These are phyloP conservation scores for Salix brachista DNA, from an alignment of 345 rosid species.

Conservation along the genomic window DNA sequence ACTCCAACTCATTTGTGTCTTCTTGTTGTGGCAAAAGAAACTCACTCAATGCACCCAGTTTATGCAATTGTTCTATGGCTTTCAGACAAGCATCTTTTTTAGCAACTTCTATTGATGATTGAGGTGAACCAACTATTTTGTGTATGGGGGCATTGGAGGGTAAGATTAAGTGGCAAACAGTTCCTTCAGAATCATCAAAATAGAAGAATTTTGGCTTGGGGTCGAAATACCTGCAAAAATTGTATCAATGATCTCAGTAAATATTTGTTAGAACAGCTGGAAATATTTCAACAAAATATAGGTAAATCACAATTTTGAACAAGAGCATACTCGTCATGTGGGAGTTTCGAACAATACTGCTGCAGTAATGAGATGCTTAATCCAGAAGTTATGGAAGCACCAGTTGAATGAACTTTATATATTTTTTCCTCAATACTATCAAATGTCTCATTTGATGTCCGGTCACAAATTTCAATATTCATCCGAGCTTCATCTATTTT, in stretches of 20 bases:
- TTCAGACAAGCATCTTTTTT: conserved; percentile 76
- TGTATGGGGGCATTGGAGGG: conserved; percentile 84
- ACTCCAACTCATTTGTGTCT: conserved; percentile 32
- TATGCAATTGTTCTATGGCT: conserved; percentile 79
- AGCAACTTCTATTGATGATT: conserved; percentile 66
- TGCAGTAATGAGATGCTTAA: conserved; percentile 75
- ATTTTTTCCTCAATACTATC: conserved; percentile 46
- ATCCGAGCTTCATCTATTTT: conserved; percentile 54
- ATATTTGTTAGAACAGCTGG: background rate
- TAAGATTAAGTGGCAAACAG: conserved; percentile 59
- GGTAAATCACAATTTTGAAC: conserved; percentile 15
- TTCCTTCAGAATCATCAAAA: conserved; percentile 67
- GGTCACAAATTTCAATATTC: conserved; percentile 63
- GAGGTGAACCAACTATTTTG: conserved; percentile 53
- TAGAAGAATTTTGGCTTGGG: conserved; percentile 74
- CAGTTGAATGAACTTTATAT: conserved; percentile 63
- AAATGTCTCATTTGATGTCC: conserved; percentile 59
- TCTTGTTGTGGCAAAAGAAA: conserved; percentile 54
- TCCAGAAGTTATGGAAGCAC: conserved; percentile 77
- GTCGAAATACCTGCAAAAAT: conserved; percentile 60
- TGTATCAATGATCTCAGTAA: conserved; percentile 16
- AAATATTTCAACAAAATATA: background rate
- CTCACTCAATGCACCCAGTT: conserved; percentile 64
- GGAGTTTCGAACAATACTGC: conserved; percentile 82
- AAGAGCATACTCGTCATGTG: conserved; percentile 80